These are phyloP conservation scores for Cystoisospora suis DNA, from an alignment of 169 alveolate genomes.

Conservation along the genomic window DNA sequence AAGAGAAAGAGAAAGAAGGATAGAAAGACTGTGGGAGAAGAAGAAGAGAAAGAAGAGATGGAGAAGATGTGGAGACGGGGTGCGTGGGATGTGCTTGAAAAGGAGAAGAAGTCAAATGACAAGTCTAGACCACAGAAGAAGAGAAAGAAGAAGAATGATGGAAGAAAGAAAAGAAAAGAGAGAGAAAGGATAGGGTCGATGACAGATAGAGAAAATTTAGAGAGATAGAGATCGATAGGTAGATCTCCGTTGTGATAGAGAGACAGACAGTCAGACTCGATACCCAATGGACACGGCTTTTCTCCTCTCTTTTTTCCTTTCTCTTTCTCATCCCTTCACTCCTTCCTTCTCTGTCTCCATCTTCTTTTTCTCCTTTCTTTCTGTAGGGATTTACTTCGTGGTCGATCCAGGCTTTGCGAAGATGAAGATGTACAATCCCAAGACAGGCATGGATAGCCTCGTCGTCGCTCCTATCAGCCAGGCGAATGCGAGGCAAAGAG, in stretches of 20 bases:
- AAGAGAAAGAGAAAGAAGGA: background rate
- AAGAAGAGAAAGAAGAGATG: background rate
- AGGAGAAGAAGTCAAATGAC: background rate
- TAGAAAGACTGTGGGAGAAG: background rate
- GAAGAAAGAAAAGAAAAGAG: background rate
- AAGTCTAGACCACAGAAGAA: background rate
- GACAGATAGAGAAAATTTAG: background rate
- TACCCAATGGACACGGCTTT: background rate
- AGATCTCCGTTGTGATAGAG: no score
- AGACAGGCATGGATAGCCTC: constrained; percentile 98
- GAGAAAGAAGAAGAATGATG: background rate
- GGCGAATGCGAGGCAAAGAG: constrained; percentile 98
- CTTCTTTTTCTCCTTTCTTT: background rate
- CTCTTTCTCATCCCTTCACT: background rate
- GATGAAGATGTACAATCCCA: constrained; percentile 95
- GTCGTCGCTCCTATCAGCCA: constrained; percentile 97
- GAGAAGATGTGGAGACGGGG: constrained; percentile 3
- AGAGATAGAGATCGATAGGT: no score
- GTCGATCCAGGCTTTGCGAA: constrained; percentile 99
- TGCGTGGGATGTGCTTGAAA: no score
- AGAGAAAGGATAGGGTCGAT: constrained; percentile 12
- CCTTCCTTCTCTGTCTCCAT: background rate
- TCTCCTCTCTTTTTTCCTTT: background rate
- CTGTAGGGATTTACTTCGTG: constrained; percentile 93
- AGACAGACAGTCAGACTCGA: background rate